Conservation (phyloP, 345 rosid genomes). For the Clarkia xantiana region DNA sequence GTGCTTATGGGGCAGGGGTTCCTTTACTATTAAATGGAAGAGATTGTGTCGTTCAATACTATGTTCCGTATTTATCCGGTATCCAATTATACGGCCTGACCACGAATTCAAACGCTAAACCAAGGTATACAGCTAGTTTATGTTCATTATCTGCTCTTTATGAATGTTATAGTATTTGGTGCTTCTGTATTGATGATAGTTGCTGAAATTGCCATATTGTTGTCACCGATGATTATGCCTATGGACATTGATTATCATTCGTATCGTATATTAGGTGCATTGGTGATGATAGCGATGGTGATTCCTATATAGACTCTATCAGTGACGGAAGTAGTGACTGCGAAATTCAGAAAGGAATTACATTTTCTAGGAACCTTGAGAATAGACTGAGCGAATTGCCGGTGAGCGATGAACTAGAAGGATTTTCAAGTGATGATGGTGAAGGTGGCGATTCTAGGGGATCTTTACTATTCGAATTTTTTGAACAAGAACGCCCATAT, state of each 20-base stretch:
- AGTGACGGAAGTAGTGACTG: conserved; percentile 70
- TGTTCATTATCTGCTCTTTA: too few species aligned
- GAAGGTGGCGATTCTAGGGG: conserved; percentile 40
- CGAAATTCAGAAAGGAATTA: conserved; percentile 41
- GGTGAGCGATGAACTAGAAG: conserved; percentile 34
- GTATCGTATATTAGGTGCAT: not conserved
- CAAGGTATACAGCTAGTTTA: conserved; percentile 18
- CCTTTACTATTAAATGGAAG: conserved; percentile 53
- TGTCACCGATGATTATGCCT: not conserved
- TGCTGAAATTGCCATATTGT: not conserved
- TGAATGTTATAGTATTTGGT: too few species aligned
- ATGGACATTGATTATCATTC: not conserved
- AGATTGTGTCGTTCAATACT: conserved; percentile 66
- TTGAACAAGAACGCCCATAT: conserved; percentile 68
- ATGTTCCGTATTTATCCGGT: conserved; percentile 82
- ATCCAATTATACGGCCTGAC: conserved; percentile 57
- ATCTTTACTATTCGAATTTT: conserved; percentile 51
- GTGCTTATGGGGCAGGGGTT: conserved; percentile 73
- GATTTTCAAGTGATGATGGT: conserved; percentile 61
- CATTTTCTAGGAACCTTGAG: conserved; percentile 10
- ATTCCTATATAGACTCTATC: conserved; percentile 47
- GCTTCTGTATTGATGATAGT: not conserved
- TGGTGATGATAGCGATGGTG: conserved; percentile 68
- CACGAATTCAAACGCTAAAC: conserved; percentile 14
- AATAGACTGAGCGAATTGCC: conserved; percentile 31